Conservation (phyloP, 257 asterid species). For the Orobanche coerulescens region DNA sequence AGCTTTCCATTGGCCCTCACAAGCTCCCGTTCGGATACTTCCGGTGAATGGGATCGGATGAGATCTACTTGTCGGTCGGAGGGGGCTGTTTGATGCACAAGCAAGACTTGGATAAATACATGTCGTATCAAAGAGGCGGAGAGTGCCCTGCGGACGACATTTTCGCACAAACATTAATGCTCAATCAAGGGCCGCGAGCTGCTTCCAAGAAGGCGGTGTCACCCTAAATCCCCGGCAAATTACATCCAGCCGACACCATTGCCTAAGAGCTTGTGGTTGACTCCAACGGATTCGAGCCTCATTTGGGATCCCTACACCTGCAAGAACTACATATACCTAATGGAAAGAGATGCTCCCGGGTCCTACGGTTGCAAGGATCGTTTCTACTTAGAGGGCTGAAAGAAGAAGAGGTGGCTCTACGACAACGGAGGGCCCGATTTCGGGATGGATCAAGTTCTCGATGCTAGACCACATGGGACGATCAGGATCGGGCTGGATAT, state of each 20-base stretch:
- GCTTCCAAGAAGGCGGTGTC: slow-evolving; percentile 51
- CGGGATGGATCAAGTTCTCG: slow-evolving; percentile 38
- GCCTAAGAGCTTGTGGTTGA: slow-evolving; percentile 42
- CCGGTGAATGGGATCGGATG: slow-evolving; percentile 27
- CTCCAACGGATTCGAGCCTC: slow-evolving; percentile 40
- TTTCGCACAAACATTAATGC: slow-evolving; percentile 37
- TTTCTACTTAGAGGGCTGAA: slow-evolving; percentile 39
- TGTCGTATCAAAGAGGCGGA: slow-evolving; percentile 35
- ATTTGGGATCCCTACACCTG: slow-evolving; percentile 55
- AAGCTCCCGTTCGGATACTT: slow-evolving; percentile 41
- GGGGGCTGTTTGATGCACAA: slow-evolving; percentile 37
- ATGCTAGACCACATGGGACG: slow-evolving; percentile 21
- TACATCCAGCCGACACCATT: slow-evolving; percentile 38
- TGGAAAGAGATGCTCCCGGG: slow-evolving; percentile 26
- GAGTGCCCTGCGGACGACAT: slow-evolving; percentile 50
- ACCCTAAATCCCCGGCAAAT: slow-evolving; percentile 37
- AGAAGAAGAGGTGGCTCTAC: slow-evolving; percentile 38
- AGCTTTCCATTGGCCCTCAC: slow-evolving; percentile 40
- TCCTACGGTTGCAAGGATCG: slow-evolving; percentile 50
- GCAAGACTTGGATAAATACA: slow-evolving; percentile 31
- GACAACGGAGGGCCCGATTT: slow-evolving; percentile 49
- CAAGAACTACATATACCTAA: slow-evolving; percentile 42
- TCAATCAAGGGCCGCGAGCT: slow-evolving; percentile 58
- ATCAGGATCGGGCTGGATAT: slow-evolving; percentile 49
- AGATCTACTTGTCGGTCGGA: slow-evolving; percentile 41